A percentile compares a stretch with the other conserved stretches of the same genome.
Conservation (phyloP, 2,329 filamentous ascomycete genomes). For the Trichoderma sp. region DNA sequence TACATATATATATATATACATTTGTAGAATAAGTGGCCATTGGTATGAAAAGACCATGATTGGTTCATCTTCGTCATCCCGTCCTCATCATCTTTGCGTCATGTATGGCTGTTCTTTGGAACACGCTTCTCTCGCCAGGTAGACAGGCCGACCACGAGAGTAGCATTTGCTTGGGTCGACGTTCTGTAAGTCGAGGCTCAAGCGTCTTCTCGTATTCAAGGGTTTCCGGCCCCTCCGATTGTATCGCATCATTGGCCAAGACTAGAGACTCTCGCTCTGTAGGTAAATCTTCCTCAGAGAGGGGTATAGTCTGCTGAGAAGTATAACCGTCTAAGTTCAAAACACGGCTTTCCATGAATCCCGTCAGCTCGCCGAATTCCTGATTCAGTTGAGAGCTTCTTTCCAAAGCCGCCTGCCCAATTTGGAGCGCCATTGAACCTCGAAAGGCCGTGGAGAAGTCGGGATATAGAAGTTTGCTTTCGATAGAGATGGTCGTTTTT, state of each 20-base stretch:
- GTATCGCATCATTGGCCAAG: background rate
- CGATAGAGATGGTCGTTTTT: slow-evolving; percentile 37
- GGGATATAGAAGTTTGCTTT: slow-evolving; percentile 40
- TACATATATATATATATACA: background rate
- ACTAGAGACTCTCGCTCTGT: background rate
- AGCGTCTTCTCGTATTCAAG: background rate
- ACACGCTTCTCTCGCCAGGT: background rate
- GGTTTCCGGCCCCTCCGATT: background rate
- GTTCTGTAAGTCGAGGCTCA: background rate
- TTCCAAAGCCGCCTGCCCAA: slow-evolving; percentile 31
- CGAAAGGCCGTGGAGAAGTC: slow-evolving; percentile 36
- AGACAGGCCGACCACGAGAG: slow-evolving; percentile 8
- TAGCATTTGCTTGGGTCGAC: background rate
- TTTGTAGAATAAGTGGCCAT: background rate
- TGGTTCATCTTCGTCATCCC: background rate
- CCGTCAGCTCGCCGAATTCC: slow-evolving; percentile 28
- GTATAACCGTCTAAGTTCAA: background rate
- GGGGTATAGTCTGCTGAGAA: background rate
- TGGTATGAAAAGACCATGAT: background rate
- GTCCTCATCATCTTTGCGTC: slow-evolving; percentile 8
- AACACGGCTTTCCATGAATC: no score
- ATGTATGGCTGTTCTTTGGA: slow-evolving; percentile 1
- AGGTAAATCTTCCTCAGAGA: background rate
- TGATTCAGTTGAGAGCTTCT: slow-evolving; percentile 30
- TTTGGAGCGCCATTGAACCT: slow-evolving; percentile 35